Evolutionary conservation across 1,139 yeast species (phyloP), one percentile per base, ranked within the genome.

Genomic region (Yamadazyma sp.): DNA sequence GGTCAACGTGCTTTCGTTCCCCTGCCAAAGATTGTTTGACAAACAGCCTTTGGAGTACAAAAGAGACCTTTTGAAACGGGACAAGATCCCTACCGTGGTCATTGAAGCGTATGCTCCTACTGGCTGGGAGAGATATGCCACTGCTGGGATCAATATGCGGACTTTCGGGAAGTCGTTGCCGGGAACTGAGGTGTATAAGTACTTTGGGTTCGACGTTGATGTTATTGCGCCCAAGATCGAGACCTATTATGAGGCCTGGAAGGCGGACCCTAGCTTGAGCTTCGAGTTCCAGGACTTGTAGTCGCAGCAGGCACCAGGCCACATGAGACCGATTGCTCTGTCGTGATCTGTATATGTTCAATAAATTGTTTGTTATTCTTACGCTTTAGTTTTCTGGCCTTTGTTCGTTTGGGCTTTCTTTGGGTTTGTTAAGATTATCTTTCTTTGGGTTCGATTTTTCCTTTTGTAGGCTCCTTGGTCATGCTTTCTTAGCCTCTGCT

Each of bases 111-210:
- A 58, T 41, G 62, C 65, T 2, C 56, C 62, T 11, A 54, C 51
- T 37, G 66, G 65, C 5, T 65, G 70, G 70, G 69, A 62, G 42
- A 52, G 64, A 36, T 64, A 59, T 41, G 66, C 68, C 23, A 55
- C 50, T 26, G 70, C 69, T 14, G 64, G 68, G 36, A 48, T 61
- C 40, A 56, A 50, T 35, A 56, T 60, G 62, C 50, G 49, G 23
- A 46, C 54, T 4, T 60, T 53, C 37, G 66, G 66, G n/a, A 57
- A 58, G 35, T 64, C 68, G 1, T 52, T 62, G 28, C 67, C 69
- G 9, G 63, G 66, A 11, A 44, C 53, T 6, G 48, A 39, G 23
- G 58, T 55, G 11, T 64, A 63, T 41, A 51, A 61, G 22, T 55
- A 53, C 46, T 64, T 62, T 45, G 69, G 68, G 6, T 61, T 47